phyloP scores from a whole-genome alignment of 2,329 filamentous ascomycete species.

The Botryotinia globosa region DNA sequence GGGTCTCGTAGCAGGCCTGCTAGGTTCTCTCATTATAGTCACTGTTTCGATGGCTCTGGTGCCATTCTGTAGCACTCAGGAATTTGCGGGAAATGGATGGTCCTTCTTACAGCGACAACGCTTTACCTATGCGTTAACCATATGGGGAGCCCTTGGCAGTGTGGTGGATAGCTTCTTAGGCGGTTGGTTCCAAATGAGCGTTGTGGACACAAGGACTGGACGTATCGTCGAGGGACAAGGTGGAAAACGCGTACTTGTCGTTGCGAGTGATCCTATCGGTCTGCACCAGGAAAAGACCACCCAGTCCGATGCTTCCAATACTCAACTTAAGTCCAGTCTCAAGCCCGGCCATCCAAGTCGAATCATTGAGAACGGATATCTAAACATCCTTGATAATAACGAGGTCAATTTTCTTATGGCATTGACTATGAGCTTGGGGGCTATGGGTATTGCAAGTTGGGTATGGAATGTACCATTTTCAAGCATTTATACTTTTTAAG shows the following conservation, averaged over 20 bases:
- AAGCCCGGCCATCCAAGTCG: slow-evolving; percentile 49
- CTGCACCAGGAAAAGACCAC: slow-evolving; percentile 40
- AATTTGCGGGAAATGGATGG: slow-evolving; percentile 45
- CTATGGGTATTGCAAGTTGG: slow-evolving; percentile 64
- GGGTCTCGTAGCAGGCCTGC: slow-evolving; percentile 69
- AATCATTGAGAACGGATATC: slow-evolving; percentile 60
- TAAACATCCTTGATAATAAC: slow-evolving; percentile 87
- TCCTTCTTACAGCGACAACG: slow-evolving; percentile 50
- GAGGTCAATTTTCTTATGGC: slow-evolving; percentile 95
- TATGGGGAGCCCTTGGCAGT: slow-evolving; percentile 76
- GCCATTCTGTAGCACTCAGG: slow-evolving; percentile 57
- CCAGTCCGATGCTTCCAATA: slow-evolving; percentile 49
- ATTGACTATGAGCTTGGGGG: slow-evolving; percentile 71
- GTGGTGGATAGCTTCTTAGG: slow-evolving; percentile 86
- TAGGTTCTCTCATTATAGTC: slow-evolving; percentile 68
- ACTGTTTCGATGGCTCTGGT: slow-evolving; percentile 63
- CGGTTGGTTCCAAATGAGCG: slow-evolving; percentile 78
- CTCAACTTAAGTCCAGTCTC: slow-evolving; percentile 52
- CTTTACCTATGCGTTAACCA: slow-evolving; percentile 55
- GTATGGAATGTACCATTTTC: slow-evolving; percentile 56
- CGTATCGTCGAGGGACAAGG: slow-evolving; percentile 88
- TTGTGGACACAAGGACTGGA: slow-evolving; percentile 77
- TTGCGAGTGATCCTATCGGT: slow-evolving; percentile 33
- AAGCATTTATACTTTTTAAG: slow-evolving; percentile 17
- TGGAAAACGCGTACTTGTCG: slow-evolving; percentile 58